Evolutionary conservation across 2,329 filamentous ascomycete genomes (phyloP), one percentile per base, ranked within the genome.

Genomic region (Aspergillus neotritici): DNA sequence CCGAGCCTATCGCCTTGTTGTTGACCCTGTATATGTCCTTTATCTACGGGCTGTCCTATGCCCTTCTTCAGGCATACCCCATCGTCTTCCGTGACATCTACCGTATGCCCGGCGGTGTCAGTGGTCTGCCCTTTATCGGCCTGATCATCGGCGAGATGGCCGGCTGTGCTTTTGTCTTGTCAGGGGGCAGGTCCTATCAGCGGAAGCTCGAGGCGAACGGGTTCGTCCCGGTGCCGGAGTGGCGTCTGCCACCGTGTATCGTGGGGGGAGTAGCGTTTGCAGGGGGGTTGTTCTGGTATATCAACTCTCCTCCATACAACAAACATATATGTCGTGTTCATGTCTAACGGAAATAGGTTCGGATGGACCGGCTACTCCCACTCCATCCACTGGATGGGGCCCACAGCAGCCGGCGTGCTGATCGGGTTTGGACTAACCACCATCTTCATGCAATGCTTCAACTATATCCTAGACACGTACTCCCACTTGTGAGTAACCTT

Each of bases 21-120:
- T 35, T 60, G 17, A 58, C 54, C 1, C 36, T 58, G n/a, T 58
- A 58, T 37, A 52, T 56, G 46, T 56, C 55, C 1, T 63, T 61
- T 29, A 51, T 56, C 16, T 59, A 54, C 29, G 54, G 48, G 4
- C 38, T 58, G 13, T 37, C 48, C 13, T 58, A 56, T 35, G 48
- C 47, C 10, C 37, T 55, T 29, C 44, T 59, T 4, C 35, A 48
- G 12, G 54, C 55, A 4, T 58, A 51, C 15, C 55, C 56, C 16
- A 39, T 53, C 8, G 42, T 54, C 3, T 57, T 57, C 36, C 44
- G 51, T 14, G 43, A 32, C 5, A 46, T 49, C 4, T 49, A 54
- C 29, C 48, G 47, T 3, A 52, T 54, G 52, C 41, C 33, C 1
- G 34, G 41, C 3, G 51, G 53, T 1, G 41, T 48, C 3, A 44